Percentiles rank a stretch among this genome's conserved stretches.
Conservation (phyloP, 768 basidiomycete genomes). For the Kwoniella dendrophila region DNA sequence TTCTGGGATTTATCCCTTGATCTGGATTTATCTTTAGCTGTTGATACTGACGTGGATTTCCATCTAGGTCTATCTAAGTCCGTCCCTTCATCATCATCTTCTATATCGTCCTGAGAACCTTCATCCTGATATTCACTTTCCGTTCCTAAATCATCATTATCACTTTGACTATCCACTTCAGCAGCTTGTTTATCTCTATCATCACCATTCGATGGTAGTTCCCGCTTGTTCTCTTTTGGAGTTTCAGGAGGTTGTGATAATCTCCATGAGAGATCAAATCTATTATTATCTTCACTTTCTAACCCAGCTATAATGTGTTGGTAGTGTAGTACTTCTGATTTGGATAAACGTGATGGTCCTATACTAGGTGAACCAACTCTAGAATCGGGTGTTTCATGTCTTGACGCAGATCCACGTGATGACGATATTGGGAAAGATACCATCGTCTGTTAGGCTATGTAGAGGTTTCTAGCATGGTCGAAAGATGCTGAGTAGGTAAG, state of each 20-base stretch:
- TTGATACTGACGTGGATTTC: no score
- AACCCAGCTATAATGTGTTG: neutral
- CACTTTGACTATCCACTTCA: neutral
- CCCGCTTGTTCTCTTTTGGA: neutral
- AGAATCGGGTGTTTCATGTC: neutral
- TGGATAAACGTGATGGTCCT: neutral
- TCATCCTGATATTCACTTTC: neutral
- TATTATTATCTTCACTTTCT: neutral
- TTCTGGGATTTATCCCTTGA: no score
- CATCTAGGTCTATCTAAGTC: no score
- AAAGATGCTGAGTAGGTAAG: no score
- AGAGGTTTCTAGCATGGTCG: no score
- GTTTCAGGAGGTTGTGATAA: neutral
- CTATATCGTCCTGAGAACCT: neutral
- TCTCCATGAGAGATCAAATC: neutral
- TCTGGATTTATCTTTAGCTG: no score
- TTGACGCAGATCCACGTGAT: neutral
- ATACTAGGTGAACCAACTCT: neutral
- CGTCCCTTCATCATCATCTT: conserved; percentile 5
- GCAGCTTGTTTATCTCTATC: neutral
- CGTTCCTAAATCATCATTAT: neutral
- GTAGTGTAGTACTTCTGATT: neutral
- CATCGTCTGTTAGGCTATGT: no score
- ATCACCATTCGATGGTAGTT: neutral
- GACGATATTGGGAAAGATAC: neutral